A percentile compares a stretch with the other conserved stretches of the same genome.
phyloP scores from a whole-genome alignment of 129 eudicot genomes.

The Centrapalus pauciflorus region DNA sequence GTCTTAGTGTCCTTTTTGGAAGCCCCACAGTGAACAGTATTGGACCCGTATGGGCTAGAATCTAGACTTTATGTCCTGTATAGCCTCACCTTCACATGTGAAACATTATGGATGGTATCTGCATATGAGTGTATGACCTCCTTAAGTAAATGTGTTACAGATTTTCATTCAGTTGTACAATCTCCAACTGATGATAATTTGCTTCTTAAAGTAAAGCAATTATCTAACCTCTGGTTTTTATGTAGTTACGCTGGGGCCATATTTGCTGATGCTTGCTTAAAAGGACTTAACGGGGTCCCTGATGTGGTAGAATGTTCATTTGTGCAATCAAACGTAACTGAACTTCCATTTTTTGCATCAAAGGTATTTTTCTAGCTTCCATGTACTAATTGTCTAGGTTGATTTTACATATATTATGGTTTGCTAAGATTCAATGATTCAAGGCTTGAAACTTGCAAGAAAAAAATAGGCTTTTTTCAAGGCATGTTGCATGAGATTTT shows the following conservation, averaged over 20 bases:
- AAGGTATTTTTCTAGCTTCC: conserved; percentile 40
- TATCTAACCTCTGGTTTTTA: neutral
- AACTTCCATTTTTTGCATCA: conserved; percentile 76
- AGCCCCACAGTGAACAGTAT: no score
- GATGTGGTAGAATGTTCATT: conserved; percentile 93
- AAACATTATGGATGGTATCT: no score
- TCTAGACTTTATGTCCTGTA: no score
- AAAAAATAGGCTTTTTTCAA: no score
- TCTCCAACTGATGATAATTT: neutral
- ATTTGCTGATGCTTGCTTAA: conserved; percentile 98
- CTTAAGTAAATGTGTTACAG: no score
- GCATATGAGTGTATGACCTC: no score
- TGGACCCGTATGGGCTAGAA: neutral
- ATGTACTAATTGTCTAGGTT: neutral
- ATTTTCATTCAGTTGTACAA: neutral
- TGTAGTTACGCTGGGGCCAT: conserved; percentile 96
- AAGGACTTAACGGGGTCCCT: conserved; percentile 98
- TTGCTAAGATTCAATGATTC: no score
- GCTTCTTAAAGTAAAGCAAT: neutral
- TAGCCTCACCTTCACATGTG: no score
- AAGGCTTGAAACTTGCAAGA: neutral
- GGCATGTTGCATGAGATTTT: no score
- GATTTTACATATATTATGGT: neutral
- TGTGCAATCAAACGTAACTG: conserved; percentile 70
- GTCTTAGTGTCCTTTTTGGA: neutral